Evolutionary conservation across 768 basidiomycete genomes (phyloP).

Genomic region (Pilatotrama ljubarskyi): DNA sequence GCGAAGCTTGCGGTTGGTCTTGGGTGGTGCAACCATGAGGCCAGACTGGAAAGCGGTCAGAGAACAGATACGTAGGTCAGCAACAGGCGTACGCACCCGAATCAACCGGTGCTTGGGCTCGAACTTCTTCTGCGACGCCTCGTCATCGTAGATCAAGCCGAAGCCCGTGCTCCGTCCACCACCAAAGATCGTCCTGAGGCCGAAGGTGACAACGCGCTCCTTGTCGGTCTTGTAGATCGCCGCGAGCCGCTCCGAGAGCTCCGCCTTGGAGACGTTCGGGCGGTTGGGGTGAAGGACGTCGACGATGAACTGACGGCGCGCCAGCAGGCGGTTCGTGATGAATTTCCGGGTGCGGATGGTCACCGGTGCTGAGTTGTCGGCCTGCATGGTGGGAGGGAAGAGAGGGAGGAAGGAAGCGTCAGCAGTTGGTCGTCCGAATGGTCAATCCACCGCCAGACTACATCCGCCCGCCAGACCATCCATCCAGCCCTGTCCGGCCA

Average conservation of each 20-base stretch:
- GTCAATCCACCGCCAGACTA: constrained; percentile 21
- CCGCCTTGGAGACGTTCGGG: constrained; percentile 88
- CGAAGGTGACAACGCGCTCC: constrained; percentile 88
- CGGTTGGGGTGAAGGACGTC: constrained; percentile 96
- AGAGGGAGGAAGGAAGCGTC: constrained; percentile 2
- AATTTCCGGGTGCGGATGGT: constrained; percentile 99
- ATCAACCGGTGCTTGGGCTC: constrained; percentile 96
- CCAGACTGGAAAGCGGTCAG: constrained; percentile 51
- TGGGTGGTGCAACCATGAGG: constrained; percentile 75
- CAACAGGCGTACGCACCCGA: constrained; percentile 61
- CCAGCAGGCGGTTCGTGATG: constrained; percentile 96
- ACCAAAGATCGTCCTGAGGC: constrained; percentile 95
- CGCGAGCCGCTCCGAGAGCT: constrained; percentile 92
- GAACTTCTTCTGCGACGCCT: constrained; percentile 92
- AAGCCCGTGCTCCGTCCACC: constrained; percentile 98
- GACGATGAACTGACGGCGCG: constrained; percentile 94
- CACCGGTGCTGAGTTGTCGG: constrained; percentile 80
- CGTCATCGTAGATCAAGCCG: constrained; percentile 95
- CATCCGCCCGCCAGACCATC: constrained; percentile 32
- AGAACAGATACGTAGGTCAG: not conserved
- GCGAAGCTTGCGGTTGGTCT: constrained; percentile 93
- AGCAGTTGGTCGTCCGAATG: constrained; percentile 11
- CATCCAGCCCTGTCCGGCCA: constrained; percentile 39
- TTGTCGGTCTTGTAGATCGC: constrained; percentile 92
- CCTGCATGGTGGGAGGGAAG: constrained; percentile 42